Base-by-base conservation (phyloP, 306 rosid genomes). In the Sesbania bispinosa region DNA sequence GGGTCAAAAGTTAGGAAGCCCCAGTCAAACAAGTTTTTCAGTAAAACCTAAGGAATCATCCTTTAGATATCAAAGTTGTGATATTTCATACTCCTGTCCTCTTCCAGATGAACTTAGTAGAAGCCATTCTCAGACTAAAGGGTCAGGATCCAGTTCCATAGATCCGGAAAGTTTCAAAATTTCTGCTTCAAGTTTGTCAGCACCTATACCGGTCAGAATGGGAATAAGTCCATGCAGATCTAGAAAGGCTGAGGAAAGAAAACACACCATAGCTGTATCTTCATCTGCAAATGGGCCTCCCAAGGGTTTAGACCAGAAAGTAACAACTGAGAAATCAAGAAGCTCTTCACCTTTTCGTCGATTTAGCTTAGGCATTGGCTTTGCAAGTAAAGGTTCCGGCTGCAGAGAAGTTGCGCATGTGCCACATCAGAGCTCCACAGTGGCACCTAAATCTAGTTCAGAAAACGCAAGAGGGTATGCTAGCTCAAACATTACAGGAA, bases 261-360 rank as follows among this genome's bases (percentile, higher is more conserved):
- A 62, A 38, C 66, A 76, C 48, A 43, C 62, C 7, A 51, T 53
- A 50, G 52, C 80, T 50, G 69, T 83, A 42, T 32, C 72, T 66
- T 74, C 75, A 38, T 78, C 71, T 69, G 59, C 69, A 47, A 80
- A 46, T 71, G 84, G 74, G 63, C 63, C 74, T 75, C 61, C 75
- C 16, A 79, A 47, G 55, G 92, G 75, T 16, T 45, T 59, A 58
- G 80, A 84, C 60, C 79, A 42, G 82, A 85, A 80, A 77, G 85
- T 68, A 68, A 65, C 62, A 24, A 78, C 82, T 42, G 93, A 80
- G 60, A 94, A 91, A 78, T 69, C 77, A 48, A 80, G 93, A 85
- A 89, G 92, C 82, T 82, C 90, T 79, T 94, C 97, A 61, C 97
- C 99, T 41, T 86, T 94, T 73, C 76, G 81, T 38, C 89, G 88